These are phyloP conservation scores for Penicillium sp. DNA, from an alignment of 2,329 filamentous ascomycete genomes.

Conservation along the genomic window DNA sequence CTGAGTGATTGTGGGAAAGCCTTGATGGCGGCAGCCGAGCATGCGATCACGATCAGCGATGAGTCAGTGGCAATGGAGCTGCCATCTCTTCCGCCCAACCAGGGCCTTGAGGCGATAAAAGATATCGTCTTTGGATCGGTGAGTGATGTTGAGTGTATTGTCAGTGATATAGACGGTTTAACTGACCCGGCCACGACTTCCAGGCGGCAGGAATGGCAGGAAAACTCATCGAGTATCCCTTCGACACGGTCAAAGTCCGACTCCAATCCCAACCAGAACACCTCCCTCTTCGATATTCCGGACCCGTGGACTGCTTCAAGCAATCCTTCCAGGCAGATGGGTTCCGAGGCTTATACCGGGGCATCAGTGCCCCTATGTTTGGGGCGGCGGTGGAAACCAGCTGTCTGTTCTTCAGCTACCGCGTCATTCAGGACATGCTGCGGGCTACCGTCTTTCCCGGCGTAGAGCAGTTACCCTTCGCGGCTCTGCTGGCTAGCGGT, in stretches of 20 bases:
- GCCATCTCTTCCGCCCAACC: constrained; percentile 49
- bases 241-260: constrained; percentile 97
- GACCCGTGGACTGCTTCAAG: constrained; percentile 90
- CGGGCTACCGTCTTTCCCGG: constrained; percentile 67
- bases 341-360: constrained; percentile 82
- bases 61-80: constrained; percentile 51
- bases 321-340: constrained; percentile 83
- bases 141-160: constrained; percentile 43
- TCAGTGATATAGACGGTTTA: background rate
- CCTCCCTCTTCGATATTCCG: constrained; percentile 79
- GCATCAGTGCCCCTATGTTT: constrained; percentile 87
- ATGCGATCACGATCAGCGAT: constrained; percentile 46
- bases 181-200: background rate
- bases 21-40: constrained; percentile 48
- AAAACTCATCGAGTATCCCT: constrained; percentile 97
- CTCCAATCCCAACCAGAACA: constrained; percentile 93
- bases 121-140: constrained; percentile 89
- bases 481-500: constrained; percentile 77
- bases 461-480: constrained; percentile 69
- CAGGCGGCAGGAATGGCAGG: constrained; percentile 83
- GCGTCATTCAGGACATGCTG: constrained; percentile 66
- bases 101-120: constrained; percentile 74
- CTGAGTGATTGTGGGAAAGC: constrained; percentile 26
- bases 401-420: constrained; percentile 90
- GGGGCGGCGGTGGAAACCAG: constrained; percentile 93